phyloP scores from a whole-genome alignment of 1,284 basidiomycete genomes.

The Ganoderma sp. region DNA sequence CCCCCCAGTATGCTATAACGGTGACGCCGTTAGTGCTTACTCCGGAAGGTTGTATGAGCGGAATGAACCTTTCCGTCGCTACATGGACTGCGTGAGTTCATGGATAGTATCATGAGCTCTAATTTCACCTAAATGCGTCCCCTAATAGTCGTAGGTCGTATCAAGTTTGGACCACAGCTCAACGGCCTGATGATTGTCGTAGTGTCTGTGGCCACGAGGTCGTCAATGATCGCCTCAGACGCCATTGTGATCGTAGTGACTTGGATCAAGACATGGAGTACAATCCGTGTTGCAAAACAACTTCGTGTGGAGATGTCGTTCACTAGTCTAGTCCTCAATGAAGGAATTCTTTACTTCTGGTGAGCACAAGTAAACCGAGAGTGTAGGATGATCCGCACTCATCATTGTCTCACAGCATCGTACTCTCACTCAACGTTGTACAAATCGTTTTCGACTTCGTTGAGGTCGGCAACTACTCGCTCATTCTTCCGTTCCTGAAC shows the following conservation, averaged over 20 bases:
- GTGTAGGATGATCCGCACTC: too few species aligned
- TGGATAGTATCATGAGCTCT: too few species aligned
- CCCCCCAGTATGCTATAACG: not conserved
- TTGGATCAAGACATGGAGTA: constrained; percentile 27
- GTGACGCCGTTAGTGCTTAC: constrained; percentile 1
- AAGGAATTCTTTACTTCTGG: constrained; percentile 29
- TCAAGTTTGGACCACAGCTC: not conserved
- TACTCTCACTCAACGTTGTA: constrained; percentile 22
- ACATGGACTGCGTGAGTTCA: constrained; percentile 15
- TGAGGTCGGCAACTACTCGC: constrained; percentile 8
- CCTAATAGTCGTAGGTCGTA: too few species aligned
- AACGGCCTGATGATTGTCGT: not conserved
- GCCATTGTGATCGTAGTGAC: constrained; percentile 28
- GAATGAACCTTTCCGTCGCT: not conserved
- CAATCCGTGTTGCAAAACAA: constrained; percentile 4
- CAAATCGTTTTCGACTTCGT: constrained; percentile 25
- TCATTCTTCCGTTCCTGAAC: constrained; percentile 25
- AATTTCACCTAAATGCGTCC: too few species aligned
- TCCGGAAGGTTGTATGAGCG: constrained; percentile 11
- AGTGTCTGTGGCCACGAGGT: constrained; percentile 26
- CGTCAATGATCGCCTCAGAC: constrained; percentile 22
- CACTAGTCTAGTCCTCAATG: constrained; percentile 23
- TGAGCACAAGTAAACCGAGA: not conserved
- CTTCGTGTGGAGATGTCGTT: constrained; percentile 19
- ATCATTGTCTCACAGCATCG: constrained; percentile 12